Conservation (phyloP, 208 protist species). For the Crithidia mellificae region DNA sequence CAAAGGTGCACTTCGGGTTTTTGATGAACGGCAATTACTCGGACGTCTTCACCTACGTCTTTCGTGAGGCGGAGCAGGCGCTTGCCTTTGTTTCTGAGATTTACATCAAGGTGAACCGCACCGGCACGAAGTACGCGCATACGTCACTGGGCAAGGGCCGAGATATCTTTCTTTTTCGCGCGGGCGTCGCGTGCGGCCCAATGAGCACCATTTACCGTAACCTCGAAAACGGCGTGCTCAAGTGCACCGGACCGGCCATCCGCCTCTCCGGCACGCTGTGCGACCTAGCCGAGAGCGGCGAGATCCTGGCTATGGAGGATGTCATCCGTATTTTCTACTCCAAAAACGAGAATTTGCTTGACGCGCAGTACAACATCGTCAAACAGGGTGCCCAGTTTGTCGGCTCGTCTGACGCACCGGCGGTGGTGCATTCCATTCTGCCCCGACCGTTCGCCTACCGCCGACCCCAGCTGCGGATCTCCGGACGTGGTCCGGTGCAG, state of each 20-base stretch:
- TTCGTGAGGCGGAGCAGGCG: constrained; percentile 75
- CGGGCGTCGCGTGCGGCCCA: constrained; percentile 56
- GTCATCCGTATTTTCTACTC: constrained; percentile 71
- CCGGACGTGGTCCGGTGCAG: constrained; percentile 6
- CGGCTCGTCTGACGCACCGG: constrained; percentile 41
- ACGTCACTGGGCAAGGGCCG: constrained; percentile 31
- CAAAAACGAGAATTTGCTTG: constrained; percentile 71
- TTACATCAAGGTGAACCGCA: constrained; percentile 72
- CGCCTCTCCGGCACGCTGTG: constrained; percentile 72
- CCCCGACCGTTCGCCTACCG: constrained; percentile 75
- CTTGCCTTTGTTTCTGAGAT: constrained; percentile 75
- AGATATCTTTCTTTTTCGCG: constrained; percentile 70
- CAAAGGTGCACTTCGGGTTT: constrained; percentile 71
- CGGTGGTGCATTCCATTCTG: constrained; percentile 76
- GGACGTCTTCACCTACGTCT: constrained; percentile 85
- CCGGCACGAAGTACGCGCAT: constrained; percentile 64
- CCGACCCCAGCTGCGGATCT: constrained; percentile 39
- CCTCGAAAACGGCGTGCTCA: constrained; percentile 54
- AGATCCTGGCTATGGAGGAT: constrained; percentile 77
- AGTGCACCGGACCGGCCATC: constrained; percentile 71
- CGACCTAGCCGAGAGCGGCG: constrained; percentile 61
- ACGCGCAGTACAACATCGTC: constrained; percentile 82
- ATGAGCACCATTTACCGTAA: constrained; percentile 72
- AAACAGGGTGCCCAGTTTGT: constrained; percentile 58
- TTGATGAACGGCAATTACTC: constrained; percentile 81